phyloP scores from a whole-genome alignment of 495 filamentous ascomycete genomes.

The Lepidopterella palustris region DNA sequence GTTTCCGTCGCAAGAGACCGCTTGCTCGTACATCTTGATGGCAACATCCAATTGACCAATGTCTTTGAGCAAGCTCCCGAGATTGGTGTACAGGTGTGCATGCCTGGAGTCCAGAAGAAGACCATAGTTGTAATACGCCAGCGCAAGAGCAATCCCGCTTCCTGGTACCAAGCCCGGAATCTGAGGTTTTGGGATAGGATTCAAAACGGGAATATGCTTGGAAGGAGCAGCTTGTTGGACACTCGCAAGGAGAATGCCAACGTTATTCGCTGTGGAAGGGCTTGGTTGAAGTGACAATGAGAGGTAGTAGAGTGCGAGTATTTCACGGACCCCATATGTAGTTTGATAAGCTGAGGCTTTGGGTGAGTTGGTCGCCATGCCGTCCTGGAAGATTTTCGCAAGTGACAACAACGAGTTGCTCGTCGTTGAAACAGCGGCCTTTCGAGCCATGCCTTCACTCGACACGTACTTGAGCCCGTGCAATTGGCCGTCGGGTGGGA shows the following conservation, averaged over 20 bases:
- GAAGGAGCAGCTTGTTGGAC: conserved; percentile 65
- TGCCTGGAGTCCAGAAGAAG: conserved; percentile 78
- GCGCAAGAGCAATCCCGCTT: conserved; percentile 78
- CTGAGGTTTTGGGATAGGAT: conserved; percentile 26
- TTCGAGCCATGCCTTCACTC: conserved; percentile 59
- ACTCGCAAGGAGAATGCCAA: conserved; percentile 90
- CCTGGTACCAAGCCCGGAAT: conserved; percentile 80
- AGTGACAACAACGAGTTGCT: conserved; percentile 93
- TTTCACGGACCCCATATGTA: conserved; percentile 79
- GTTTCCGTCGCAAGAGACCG: conserved; percentile 79
- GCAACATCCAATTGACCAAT: conserved; percentile 88
- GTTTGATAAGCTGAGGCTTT: conserved; percentile 51
- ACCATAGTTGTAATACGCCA: conserved; percentile 94
- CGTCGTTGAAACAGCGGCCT: conserved; percentile 82
- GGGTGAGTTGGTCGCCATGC: conserved; percentile 75
- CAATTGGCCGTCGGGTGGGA: conserved; percentile 67
- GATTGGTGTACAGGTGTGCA: conserved; percentile 96
- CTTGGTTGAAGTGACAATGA: conserved; percentile 92
- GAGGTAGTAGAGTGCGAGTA: conserved; percentile 91
- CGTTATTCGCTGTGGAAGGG: conserved; percentile 97
- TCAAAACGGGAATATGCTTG: conserved; percentile 19
- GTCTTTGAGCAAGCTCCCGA: conserved; percentile 93
- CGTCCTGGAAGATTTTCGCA: conserved; percentile 97
- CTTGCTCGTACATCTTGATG: conserved; percentile 96
- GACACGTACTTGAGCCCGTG: conserved; percentile 75